Evolutionary conservation across 1,284 basidiomycete genomes (phyloP).

Genomic region (Anthracocystis panici-leucophaei): DNA sequence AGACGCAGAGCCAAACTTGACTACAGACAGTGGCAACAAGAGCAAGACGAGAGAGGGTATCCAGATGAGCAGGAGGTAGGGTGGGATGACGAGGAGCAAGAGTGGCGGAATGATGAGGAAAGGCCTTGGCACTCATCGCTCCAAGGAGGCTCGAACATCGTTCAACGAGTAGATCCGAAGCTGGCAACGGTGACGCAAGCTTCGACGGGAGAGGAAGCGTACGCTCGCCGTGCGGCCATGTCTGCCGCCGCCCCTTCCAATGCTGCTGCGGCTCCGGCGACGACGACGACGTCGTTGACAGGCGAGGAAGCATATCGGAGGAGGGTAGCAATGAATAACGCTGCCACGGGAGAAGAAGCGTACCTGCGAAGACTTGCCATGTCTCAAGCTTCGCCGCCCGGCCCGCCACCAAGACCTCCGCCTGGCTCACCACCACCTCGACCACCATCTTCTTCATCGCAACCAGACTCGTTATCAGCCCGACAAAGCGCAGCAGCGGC

Average conservation of each 20-base stretch:
- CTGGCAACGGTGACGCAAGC: neutral
- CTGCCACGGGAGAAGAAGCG: constrained; percentile 37
- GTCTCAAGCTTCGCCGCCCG: constrained; percentile 23
- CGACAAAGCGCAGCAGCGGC: constrained; percentile 51
- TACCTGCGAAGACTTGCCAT: constrained; percentile 39
- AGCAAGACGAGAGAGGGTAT: constrained; percentile 23
- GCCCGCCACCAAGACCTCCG: constrained; percentile 32
- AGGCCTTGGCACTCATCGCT: neutral
- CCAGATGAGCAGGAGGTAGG: constrained; percentile 14
- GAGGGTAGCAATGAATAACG: constrained; percentile 22
- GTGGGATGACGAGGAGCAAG: constrained; percentile 24
- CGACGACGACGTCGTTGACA: neutral
- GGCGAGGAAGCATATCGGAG: constrained; percentile 37
- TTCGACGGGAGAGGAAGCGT: constrained; percentile 45
- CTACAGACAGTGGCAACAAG: constrained; percentile 11
- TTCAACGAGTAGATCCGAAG: neutral
- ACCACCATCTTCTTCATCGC: neutral
- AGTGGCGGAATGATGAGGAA: constrained; percentile 14
- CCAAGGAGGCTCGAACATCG: neutral
- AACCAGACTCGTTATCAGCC: constrained; percentile 23
- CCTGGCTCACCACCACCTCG: constrained; percentile 16
- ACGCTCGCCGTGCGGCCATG: constrained; percentile 30
- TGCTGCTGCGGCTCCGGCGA: neutral
- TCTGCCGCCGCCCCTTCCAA: neutral
- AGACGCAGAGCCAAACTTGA: constrained; percentile 37